Conservation (phyloP, 1,284 basidiomycete genomes). For the Leccinum variabile region DNA sequence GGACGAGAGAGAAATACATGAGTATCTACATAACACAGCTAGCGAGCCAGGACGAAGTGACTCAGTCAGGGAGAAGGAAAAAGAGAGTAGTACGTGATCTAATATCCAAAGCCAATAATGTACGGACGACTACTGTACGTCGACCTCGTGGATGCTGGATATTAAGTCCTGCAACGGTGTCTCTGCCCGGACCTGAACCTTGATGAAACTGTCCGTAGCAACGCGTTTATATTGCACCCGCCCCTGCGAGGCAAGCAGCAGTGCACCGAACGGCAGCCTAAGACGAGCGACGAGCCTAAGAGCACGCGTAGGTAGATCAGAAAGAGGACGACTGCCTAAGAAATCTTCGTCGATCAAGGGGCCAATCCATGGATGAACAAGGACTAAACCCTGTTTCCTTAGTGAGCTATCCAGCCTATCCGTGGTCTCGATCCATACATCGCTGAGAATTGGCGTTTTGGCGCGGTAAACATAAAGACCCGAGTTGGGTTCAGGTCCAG, state of each 20-base stretch:
- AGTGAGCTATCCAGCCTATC: no score
- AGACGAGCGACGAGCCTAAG: no score
- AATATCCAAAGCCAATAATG: neutral
- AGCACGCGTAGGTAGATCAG: no score
- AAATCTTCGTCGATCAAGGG: no score
- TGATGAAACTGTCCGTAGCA: neutral
- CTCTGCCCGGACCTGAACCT: neutral
- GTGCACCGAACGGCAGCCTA: neutral
- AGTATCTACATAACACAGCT: neutral
- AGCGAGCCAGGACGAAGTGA: neutral
- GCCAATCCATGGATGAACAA: no score
- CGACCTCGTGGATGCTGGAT: neutral
- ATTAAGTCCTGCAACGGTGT: neutral
- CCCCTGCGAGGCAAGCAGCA: neutral
- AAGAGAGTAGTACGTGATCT: neutral
- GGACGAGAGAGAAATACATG: neutral
- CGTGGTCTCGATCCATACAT: no score
- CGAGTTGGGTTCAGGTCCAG: no score
- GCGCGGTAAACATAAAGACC: no score
- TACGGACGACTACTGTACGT: neutral
- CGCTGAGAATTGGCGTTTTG: no score
- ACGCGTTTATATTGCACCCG: neutral
- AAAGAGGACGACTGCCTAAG: no score
- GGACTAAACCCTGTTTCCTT: no score
- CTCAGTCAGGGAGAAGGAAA: neutral